Percentiles rank a stretch among this genome's conserved stretches.
Evolutionary conservation across 2,329 filamentous ascomycete genomes (phyloP).

Genomic region (Exophiala dermatitidis): DNA sequence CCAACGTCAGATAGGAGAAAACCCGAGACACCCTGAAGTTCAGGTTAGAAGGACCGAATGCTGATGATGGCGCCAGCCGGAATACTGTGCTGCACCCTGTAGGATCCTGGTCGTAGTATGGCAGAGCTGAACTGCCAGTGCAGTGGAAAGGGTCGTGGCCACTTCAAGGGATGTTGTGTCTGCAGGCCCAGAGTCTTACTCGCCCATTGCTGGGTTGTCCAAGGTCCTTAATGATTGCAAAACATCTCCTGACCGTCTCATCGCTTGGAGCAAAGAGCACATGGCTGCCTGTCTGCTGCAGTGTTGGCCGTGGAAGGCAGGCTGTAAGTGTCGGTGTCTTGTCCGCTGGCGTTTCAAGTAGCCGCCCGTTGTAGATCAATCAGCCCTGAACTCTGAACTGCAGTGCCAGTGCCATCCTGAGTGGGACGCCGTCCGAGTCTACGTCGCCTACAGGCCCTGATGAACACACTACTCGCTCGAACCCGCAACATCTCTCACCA

Average conservation of each 20-base stretch:
- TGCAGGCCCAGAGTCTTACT: too few species aligned
- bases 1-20: neutral
- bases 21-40: neutral
- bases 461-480: neutral
- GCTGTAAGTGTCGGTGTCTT: neutral
- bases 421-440: neutral
- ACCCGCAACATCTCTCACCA: too few species aligned
- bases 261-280: neutral
- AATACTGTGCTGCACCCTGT: too few species aligned
- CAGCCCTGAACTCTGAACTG: neutral
- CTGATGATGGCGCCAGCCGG: neutral
- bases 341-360: slow-evolving; percentile 18
- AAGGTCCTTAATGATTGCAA: too few species aligned
- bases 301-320: neutral
- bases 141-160: too few species aligned
- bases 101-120: too few species aligned
- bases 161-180: too few species aligned
- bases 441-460: slow-evolving; percentile 8
- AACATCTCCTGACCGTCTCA: too few species aligned
- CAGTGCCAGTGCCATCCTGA: too few species aligned
- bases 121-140: too few species aligned
- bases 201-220: too few species aligned
- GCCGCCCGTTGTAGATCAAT: slow-evolving; percentile 23
- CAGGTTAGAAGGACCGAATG: too few species aligned
- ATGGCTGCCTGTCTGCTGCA: neutral